These are phyloP conservation scores for Paecilomyces sp. DNA, from an alignment of 2,329 filamentous ascomycete genomes.

Conservation along the genomic window DNA sequence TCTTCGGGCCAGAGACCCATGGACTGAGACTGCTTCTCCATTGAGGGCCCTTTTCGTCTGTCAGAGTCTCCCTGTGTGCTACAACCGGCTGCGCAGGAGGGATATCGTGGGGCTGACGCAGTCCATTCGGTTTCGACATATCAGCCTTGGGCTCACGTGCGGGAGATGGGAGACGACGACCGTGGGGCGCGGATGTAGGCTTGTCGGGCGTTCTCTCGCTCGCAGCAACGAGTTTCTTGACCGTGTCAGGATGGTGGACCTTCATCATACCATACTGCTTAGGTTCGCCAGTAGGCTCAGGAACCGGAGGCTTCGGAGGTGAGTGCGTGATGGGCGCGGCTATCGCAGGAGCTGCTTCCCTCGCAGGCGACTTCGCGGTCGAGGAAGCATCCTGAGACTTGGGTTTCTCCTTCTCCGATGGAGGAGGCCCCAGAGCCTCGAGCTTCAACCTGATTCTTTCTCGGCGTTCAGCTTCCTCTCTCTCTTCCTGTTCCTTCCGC, in stretches of 20 bases:
- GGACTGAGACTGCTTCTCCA: conserved; percentile 33
- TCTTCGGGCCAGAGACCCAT: conserved; percentile 29
- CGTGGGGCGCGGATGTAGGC: conserved; percentile 13
- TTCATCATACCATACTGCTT: conserved; percentile 59
- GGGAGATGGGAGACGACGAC: conserved; percentile 24
- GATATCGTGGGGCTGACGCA: conserved; percentile 15
- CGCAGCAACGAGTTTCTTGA: conserved; percentile 37
- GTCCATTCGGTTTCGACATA: conserved; percentile 21
- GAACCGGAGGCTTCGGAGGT: conserved; percentile 54
- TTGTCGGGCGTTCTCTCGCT: conserved; percentile 30
- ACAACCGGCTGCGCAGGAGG: conserved; percentile 12
- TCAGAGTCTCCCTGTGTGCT: conserved; percentile 15
- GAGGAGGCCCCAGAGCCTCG: conserved; percentile 44
- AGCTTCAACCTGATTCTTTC: conserved; percentile 53
- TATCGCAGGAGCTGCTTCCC: conserved; percentile 10
- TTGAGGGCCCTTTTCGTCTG: conserved; percentile 27
- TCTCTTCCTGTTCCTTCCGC: conserved; percentile 47
- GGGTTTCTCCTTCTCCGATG: conserved; percentile 23
- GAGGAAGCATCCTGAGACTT: conserved; percentile 20
- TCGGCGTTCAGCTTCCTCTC: conserved; percentile 50
- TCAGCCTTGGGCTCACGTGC: conserved; percentile 21
- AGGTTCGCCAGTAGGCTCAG: conserved; percentile 49
- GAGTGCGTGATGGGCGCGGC: conserved; percentile 35
- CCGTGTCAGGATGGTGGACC: conserved; percentile 50
- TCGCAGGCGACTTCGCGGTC: conserved; percentile 11